Evolutionary conservation across 139 green algal species (phyloP), one percentile per base, ranked within the genome.

Genomic region (Asterochloris sp.): DNA sequence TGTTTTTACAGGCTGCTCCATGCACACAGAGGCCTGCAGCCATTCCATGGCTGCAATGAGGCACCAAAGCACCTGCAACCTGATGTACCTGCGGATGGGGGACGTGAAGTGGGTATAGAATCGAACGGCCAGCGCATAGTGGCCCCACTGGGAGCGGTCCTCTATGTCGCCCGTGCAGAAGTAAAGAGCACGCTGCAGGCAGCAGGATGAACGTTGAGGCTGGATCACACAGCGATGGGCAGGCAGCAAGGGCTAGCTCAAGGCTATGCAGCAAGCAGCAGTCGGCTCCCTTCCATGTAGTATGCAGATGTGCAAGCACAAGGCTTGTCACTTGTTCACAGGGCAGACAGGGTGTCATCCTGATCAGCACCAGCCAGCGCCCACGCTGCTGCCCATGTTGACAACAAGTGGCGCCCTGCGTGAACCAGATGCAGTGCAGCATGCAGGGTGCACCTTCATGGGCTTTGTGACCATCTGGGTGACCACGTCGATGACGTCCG

Each of bases 101-200:
- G 93, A 97, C 0, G 95, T 98, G 88, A 98, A 98, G 90, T 98
- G 95, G 62, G 95, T 98, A 92, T 98, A 98, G 63, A 83, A 84
- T 0, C 83, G 68, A 8, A 97, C 81, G 0, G 95, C 94, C 74
- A 98, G 91, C 11, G 91, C 95, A 82, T 96, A 98, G 86, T 98
- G 95, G 13, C 24, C 69, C 85, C 78, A 89, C 71, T 63, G 62
- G 11, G 74, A 77, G 2, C 54, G 29, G 38, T 91, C 83, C 12
- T 83, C 74, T 29, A 83, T 54, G 10, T 89, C 84, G 0, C 89
- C 94, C 0, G 96, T 98, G 88, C 89, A 95, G 79, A 98, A 97
- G 87, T 98, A 98, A 81, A 91, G 82, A 8, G 96, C 96, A 79
- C 92, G 87, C 89, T 94, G 89, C 66, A 73, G 15, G 29, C 14